Evolutionary conservation across 2,329 filamentous ascomycete species (phyloP).

Genomic region (Cadophora malorum): DNA sequence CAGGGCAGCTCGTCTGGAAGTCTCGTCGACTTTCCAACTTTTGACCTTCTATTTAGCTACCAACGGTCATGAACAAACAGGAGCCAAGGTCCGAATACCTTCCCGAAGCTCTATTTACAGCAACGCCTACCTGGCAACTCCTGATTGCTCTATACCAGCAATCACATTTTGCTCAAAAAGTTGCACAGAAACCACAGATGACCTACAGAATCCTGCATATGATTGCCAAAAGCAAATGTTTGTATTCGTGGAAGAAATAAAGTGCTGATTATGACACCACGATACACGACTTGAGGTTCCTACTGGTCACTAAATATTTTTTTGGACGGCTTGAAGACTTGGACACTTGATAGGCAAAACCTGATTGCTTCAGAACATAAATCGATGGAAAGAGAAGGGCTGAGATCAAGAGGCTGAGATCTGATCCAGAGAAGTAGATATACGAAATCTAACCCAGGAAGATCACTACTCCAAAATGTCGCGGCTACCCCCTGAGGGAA

Average conservation of each 20-base stretch:
- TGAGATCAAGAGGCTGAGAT: background rate
- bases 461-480: background rate
- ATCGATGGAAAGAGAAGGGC: background rate
- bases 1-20: background rate
- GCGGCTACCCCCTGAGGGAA: background rate
- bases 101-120: background rate
- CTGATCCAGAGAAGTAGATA: background rate
- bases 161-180: background rate
- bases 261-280: slow-evolving; percentile 2
- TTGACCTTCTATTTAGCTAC: no score
- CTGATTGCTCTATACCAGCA: background rate
- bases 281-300: background rate
- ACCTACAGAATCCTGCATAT: background rate
- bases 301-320: background rate
- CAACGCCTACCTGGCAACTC: background rate
- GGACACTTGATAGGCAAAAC: no score
- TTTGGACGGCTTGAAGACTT: background rate
- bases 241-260: background rate
- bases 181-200: background rate
- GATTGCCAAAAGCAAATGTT: background rate
- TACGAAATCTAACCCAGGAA: background rate
- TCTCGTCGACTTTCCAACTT: background rate
- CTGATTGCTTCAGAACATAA: background rate
- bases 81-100: background rate
- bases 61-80: background rate